Evolutionary conservation across 495 filamentous ascomycete species (phyloP).

Genomic region (Trichoderma gamsii): DNA sequence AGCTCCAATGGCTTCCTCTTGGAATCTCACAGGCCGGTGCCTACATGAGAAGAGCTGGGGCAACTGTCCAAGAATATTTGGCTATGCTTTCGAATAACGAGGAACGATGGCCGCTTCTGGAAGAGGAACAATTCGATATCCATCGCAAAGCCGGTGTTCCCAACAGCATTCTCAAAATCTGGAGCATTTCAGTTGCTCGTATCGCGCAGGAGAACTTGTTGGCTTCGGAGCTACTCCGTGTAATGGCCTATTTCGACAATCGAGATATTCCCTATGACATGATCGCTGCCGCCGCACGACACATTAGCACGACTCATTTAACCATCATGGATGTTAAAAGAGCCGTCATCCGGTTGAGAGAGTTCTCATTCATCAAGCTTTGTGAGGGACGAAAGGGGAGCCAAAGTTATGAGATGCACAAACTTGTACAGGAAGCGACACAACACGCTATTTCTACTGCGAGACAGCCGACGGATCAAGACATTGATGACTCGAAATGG

Average conservation of each 20-base stretch:
- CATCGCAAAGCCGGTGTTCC: constrained; percentile 20
- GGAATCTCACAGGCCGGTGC: constrained; percentile 28
- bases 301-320: background rate
- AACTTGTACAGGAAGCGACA: constrained; percentile 26
- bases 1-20: constrained; percentile 26
- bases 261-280: constrained; percentile 24
- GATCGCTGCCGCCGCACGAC: constrained; percentile 15
- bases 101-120: constrained; percentile 19
- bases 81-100: constrained; percentile 16
- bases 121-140: constrained; percentile 19
- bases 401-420: constrained; percentile 24
- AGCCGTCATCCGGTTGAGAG: constrained; percentile 18
- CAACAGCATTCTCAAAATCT: constrained; percentile 25
- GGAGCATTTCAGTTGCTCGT: constrained; percentile 24
- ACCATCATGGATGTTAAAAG: background rate
- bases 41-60: constrained; percentile 24
- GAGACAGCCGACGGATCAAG: background rate
- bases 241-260: constrained; percentile 23
- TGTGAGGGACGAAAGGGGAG: background rate
- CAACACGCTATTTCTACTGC: constrained; percentile 19
- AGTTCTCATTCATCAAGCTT: constrained; percentile 21
- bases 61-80: constrained; percentile 20
- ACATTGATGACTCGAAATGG: background rate
- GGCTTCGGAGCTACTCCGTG: constrained; percentile 21
- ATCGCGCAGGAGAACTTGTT: constrained; percentile 22